phyloP scores from a whole-genome alignment of 1,139 yeast genomes.

The Chernovozyma aurita region DNA sequence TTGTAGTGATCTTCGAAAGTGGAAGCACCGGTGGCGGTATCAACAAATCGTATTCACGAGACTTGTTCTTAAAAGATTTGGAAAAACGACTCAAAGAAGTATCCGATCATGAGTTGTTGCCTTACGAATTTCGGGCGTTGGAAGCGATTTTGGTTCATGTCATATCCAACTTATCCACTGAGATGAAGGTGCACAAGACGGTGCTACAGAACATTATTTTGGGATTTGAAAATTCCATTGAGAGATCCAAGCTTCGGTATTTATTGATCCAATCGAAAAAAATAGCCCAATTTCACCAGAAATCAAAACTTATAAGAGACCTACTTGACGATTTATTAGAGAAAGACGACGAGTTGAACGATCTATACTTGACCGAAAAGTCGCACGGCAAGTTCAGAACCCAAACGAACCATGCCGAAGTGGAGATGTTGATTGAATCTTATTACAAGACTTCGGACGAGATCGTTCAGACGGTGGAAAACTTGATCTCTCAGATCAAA shows the following conservation, averaged over 20 bases:
- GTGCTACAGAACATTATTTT: conserved; percentile 33
- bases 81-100: conserved; percentile 21
- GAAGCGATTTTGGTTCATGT: conserved; percentile 41
- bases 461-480: conserved; percentile 42
- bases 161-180: conserved; percentile 34
- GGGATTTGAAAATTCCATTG: conserved; percentile 39
- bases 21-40: conserved; percentile 20
- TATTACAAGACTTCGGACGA: conserved; percentile 43
- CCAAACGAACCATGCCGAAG: conserved; percentile 38
- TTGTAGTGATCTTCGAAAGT: conserved; percentile 37
- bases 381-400: conserved; percentile 18
- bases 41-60: conserved; percentile 35
- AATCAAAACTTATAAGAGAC: conserved; percentile 36
- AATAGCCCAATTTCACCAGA: conserved; percentile 41
- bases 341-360: conserved; percentile 39
- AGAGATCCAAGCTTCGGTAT: conserved; percentile 35
- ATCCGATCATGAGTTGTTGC: conserved; percentile 23
- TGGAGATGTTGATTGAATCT: conserved; percentile 40
- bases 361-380: conserved; percentile 33
- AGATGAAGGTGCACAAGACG: conserved; percentile 41
- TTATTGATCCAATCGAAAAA: conserved; percentile 41
- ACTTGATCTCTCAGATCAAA: conserved; percentile 36
- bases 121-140: conserved; percentile 42
- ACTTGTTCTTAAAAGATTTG: conserved; percentile 31
- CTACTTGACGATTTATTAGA: conserved; percentile 37